Evolutionary conservation across 345 rosid genomes (phyloP).

Genomic region (Populus tremula): DNA sequence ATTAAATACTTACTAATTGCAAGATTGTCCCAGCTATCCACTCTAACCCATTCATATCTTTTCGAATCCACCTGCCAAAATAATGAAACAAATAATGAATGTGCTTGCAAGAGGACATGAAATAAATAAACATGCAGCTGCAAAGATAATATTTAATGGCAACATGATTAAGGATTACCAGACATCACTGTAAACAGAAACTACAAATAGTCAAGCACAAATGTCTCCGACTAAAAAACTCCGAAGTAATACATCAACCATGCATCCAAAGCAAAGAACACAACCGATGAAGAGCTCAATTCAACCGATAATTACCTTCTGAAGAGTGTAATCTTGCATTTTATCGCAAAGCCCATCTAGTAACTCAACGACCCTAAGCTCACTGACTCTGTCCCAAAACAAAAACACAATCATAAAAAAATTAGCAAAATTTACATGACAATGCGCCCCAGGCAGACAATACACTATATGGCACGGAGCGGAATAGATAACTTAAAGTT

Average conservation of each 20-base stretch:
- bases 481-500: not conserved
- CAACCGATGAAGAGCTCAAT: not conserved
- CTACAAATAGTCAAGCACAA: not conserved
- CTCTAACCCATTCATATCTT: slow-evolving; percentile 61
- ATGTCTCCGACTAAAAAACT: not conserved
- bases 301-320: slow-evolving; percentile 47
- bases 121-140: not conserved
- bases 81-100: not conserved
- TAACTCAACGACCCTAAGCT: slow-evolving; percentile 87
- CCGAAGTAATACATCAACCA: not conserved
- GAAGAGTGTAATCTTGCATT: slow-evolving; percentile 90
- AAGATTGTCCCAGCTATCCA: slow-evolving; percentile 58
- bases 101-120: not conserved
- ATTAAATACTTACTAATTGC: slow-evolving; percentile 39
- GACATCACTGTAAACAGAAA: not conserved
- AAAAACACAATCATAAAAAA: not conserved
- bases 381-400: slow-evolving; percentile 59
- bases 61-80: slow-evolving; percentile 58
- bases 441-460: too few species aligned
- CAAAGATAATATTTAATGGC: not conserved
- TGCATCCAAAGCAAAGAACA: not conserved
- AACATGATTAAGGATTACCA: not conserved
- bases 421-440: not conserved
- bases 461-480: not conserved
- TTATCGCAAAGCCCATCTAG: slow-evolving; percentile 89